A percentile compares a stretch with the other conserved stretches of the same genome.
Evolutionary conservation across 2,329 filamentous ascomycete genomes (phyloP).

Genomic region (Colletotrichum sp.): DNA sequence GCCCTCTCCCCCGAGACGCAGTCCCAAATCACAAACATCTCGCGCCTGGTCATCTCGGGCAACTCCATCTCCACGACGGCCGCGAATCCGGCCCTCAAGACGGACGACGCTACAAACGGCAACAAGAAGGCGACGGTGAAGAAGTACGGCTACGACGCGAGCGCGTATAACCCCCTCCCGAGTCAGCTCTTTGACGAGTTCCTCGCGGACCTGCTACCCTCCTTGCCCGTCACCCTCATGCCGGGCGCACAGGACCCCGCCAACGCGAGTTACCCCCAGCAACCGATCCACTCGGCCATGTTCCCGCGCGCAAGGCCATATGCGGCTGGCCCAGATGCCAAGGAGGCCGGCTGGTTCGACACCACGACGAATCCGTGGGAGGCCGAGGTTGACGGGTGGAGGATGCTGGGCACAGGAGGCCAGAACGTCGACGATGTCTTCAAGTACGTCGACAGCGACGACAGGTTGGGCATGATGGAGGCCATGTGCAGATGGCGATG

Average conservation of each 20-base stretch:
- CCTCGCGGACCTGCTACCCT: conserved; percentile 80
- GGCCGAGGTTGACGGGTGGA: conserved; percentile 88
- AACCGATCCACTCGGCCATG: conserved; percentile 91
- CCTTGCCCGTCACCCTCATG: conserved; percentile 86
- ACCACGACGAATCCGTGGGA: conserved; percentile 93
- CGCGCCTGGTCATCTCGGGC: conserved; percentile 87
- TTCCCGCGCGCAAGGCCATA: conserved; percentile 80
- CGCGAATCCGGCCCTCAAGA: conserved; percentile 51
- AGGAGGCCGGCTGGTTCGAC: conserved; percentile 78
- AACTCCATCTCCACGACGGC: conserved; percentile 74
- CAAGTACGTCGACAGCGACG: conserved; percentile 83
- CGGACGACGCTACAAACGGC: conserved; percentile 44
- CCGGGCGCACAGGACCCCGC: conserved; percentile 87
- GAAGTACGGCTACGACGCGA: conserved; percentile 94
- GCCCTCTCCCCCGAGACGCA: conserved; percentile 67
- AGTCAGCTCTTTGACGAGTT: conserved; percentile 85
- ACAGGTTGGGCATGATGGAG: conserved; percentile 89
- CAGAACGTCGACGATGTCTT: conserved; percentile 95
- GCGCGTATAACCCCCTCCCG: conserved; percentile 84
- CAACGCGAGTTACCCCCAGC: conserved; percentile 88
- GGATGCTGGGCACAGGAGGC: conserved; percentile 83
- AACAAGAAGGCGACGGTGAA: conserved; percentile 59
- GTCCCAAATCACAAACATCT: conserved; percentile 69
- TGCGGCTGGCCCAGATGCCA: conserved; percentile 57
- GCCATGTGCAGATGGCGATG: conserved; percentile 92